phyloP scores from a whole-genome alignment of 139 green algal species.

The Chlorella sp. region DNA sequence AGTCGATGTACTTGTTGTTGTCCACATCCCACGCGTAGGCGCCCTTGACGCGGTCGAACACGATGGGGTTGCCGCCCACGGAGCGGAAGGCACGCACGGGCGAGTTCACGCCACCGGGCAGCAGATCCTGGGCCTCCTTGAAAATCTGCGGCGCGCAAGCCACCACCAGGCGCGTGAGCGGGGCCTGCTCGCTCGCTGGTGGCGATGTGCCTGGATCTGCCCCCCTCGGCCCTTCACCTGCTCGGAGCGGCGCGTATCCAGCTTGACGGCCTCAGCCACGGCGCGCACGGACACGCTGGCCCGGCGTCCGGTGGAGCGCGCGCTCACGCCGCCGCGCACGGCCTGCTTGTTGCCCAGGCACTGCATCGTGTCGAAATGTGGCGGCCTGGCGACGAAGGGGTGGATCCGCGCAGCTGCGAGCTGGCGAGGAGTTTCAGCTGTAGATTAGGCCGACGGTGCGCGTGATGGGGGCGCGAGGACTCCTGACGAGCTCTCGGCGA shows the following conservation, averaged over 20 bases:
- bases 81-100: conserved; percentile 96
- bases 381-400: too few species aligned
- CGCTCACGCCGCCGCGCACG: too few species aligned
- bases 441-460: too few species aligned
- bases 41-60: conserved; percentile 97
- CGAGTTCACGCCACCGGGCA: conserved; percentile 97
- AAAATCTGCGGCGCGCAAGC: conserved; percentile 55
- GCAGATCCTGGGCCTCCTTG: conserved; percentile 82
- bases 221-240: background rate
- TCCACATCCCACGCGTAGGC: conserved; percentile 90
- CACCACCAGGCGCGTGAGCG: background rate
- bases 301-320: background rate
- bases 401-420: too few species aligned
- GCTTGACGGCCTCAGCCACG: background rate
- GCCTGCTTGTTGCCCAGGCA: too few species aligned
- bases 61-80: conserved; percentile 93
- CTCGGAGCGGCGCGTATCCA: background rate
- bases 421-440: too few species aligned
- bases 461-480: too few species aligned
- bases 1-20: conserved; percentile 95
- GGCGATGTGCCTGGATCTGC: background rate
- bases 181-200: background rate
- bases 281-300: background rate
- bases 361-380: too few species aligned
- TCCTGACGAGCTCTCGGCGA: too few species aligned